phyloP scores from a whole-genome alignment of 2,329 filamentous ascomycete species.

The Xylariaceae sp. region DNA sequence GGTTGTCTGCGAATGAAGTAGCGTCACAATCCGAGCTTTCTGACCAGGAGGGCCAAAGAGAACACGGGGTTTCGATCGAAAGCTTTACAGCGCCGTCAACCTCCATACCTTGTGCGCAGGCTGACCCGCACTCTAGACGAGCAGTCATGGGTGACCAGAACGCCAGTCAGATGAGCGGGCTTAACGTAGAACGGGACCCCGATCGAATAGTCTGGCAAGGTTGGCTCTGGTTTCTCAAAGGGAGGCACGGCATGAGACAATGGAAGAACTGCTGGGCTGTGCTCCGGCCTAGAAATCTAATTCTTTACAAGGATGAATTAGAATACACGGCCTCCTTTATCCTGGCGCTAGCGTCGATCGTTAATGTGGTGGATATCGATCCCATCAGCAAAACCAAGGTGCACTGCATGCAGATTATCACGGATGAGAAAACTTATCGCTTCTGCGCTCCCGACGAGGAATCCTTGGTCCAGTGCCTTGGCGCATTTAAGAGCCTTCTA shows the following conservation, averaged over 20 bases:
- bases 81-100: conserved; percentile 43
- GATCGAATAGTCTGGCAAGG: conserved; percentile 94
- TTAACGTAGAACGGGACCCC: conserved; percentile 58
- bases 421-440: conserved; percentile 79
- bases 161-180: conserved; percentile 58
- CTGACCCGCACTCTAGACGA: conserved; percentile 30
- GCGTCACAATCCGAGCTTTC: conserved; percentile 86
- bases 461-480: conserved; percentile 74
- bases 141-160: conserved; percentile 47
- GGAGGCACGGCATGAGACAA: conserved; percentile 75
- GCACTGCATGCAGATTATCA: conserved; percentile 88
- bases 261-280: conserved; percentile 97
- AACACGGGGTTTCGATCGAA: conserved; percentile 50
- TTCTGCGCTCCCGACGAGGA: conserved; percentile 80
- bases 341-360: conserved; percentile 70
- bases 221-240: conserved; percentile 79
- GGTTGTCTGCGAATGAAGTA: conserved; percentile 59
- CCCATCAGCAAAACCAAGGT: conserved; percentile 78
- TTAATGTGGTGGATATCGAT: conserved; percentile 91
- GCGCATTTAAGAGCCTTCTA: conserved; percentile 83
- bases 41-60: conserved; percentile 55
- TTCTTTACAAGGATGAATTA: conserved; percentile 86
- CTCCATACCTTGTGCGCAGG: conserved; percentile 30
- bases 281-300: conserved; percentile 75
- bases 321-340: conserved; percentile 88